Evolutionary conservation across 129 eudicot species (phyloP), one percentile per base, ranked within the genome.

Genomic region (Flaveria trinervia): DNA sequence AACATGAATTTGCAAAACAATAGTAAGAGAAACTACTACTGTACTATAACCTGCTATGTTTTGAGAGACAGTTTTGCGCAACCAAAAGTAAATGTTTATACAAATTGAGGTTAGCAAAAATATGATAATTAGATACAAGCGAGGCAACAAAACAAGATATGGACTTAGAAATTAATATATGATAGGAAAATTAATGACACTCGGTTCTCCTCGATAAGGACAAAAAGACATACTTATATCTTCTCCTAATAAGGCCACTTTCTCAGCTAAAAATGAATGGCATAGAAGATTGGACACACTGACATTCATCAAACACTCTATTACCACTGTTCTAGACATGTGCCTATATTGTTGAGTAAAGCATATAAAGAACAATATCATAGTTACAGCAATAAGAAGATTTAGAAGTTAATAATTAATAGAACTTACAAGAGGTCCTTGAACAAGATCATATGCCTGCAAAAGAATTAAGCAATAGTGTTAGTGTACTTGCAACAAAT

Each of bases 381-480:
- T n/a, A 60, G 56, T 44, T 54, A 41, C 69, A 76, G 64, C 6
- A 30, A 39, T 33, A 22, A 78, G 50, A 56, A 62, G 59, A 57
- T 13, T 3, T 51, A 49, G n/a, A 68, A 67, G 68, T 51, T 36
- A 6, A 36, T 36, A 36, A 36, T 36, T 70, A 55, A 62, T 64
- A 70, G 61, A 26, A 92, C 97, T 92, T 89, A 92, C 98, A 79
- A 76, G 84, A 39, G 86, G 85, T 79, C 98, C 98, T 85, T 92
- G 98, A 74, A 92, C 96, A 86, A 92, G 94, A 74, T 92, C 92
- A 79, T 90, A 92, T 11, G 96, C 96, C 98, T 92, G 90, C 92
- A 90, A 25, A 77, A 55, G 73, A 65, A 83, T 55, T 43, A 77
- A 64, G 26, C 59, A 26, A 46, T 54, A 67, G 65, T 75, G 61